phyloP scores from a whole-genome alignment of 495 filamentous ascomycete genomes.

The Neurospora sp. region DNA sequence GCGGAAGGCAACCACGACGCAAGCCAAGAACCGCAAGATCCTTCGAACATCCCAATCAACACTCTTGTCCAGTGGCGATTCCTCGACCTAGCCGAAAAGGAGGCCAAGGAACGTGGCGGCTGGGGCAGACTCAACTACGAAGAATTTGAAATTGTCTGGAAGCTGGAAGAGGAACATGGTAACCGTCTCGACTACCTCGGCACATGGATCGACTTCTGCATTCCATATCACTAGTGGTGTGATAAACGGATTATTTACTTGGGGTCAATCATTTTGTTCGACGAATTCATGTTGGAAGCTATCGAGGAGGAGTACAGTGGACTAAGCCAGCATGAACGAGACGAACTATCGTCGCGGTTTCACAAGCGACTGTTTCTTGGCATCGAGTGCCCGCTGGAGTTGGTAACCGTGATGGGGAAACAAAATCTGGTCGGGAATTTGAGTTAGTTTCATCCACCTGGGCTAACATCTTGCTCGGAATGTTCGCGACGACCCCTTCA shows the following conservation, averaged over 20 bases:
- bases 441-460: not conserved
- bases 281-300: not conserved
- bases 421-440: not conserved
- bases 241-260: not conserved
- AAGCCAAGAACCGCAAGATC: not conserved
- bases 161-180: conserved; percentile 43
- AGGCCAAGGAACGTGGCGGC: conserved; percentile 58
- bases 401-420: not conserved
- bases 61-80: conserved; percentile 41
- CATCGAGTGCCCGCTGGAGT: not conserved
- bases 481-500: not conserved
- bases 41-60: conserved; percentile 12
- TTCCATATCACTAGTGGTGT: conserved; percentile 29
- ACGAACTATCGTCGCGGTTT: not conserved
- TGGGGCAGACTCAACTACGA: conserved; percentile 60
- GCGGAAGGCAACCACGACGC: not conserved
- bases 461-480: not conserved
- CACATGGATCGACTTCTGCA: conserved; percentile 76
- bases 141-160: conserved; percentile 67
- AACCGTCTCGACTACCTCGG: conserved; percentile 63
- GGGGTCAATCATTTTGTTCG: not conserved
- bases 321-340: not conserved
- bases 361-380: not conserved
- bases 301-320: not conserved
- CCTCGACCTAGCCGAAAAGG: conserved; percentile 52